Percentiles rank a stretch among this genome's conserved stretches.
phyloP scores from a whole-genome alignment of 192 early-diverging fungal species.

The Podila minutissima region DNA sequence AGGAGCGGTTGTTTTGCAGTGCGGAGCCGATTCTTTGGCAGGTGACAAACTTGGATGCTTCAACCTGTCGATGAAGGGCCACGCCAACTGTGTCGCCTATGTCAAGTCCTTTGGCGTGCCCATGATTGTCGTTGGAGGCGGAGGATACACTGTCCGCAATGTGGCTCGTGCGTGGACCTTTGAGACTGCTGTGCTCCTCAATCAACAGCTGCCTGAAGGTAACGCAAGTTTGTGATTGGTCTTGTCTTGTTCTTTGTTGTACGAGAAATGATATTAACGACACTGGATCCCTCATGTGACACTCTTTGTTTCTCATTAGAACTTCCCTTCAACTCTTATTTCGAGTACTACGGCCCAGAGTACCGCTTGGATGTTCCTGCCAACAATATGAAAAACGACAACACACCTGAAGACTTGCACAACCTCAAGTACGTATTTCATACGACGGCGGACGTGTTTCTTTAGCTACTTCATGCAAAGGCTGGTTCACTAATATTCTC shows the following conservation, averaged over 20 bases:
- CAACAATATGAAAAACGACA: constrained; percentile 91
- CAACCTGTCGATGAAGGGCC: constrained; percentile 94
- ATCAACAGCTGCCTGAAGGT: constrained; percentile 74
- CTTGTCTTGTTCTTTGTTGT: not conserved
- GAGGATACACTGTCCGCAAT: constrained; percentile 98
- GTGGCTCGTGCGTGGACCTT: constrained; percentile 96
- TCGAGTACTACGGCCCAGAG: constrained; percentile 92
- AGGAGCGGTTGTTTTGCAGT: constrained; percentile 93
- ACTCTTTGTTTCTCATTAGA: constrained; percentile 30
- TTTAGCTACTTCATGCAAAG: not conserved
- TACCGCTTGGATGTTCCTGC: constrained; percentile 87
- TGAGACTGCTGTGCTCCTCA: constrained; percentile 89
- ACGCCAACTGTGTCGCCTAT: constrained; percentile 91
- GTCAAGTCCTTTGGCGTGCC: constrained; percentile 94
- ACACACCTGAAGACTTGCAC: constrained; percentile 87
- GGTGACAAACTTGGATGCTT: constrained; percentile 96
- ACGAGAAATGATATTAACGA: not conserved
- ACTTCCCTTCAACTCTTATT: constrained; percentile 90
- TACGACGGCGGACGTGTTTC: not conserved
- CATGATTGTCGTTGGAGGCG: constrained; percentile 92
- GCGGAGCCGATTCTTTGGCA: constrained; percentile 96
- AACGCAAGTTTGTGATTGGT: constrained; percentile 3
- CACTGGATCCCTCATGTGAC: not conserved
- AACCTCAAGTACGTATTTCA: constrained; percentile 71
- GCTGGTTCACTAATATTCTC: not conserved